phyloP scores from a whole-genome alignment of 2,329 filamentous ascomycete genomes.

The Huntiella bhutanensis region DNA sequence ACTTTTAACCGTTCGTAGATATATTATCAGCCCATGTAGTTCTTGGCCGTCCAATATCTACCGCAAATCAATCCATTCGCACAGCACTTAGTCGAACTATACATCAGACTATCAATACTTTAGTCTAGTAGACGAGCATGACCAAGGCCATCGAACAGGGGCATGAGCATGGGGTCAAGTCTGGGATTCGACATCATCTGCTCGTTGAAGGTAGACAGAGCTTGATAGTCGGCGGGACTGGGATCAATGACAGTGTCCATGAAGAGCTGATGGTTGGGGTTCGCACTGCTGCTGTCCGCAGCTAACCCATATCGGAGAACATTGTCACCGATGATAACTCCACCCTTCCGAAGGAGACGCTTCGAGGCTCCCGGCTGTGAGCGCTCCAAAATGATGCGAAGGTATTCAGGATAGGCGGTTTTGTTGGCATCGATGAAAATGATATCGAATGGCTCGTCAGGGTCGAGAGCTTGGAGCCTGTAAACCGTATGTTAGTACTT shows the following conservation, averaged over 20 bases:
- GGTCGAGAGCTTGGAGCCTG: constrained; percentile 19
- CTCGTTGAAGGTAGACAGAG: constrained; percentile 14
- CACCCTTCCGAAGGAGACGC: constrained; percentile 28
- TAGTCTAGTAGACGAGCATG: constrained; percentile 21
- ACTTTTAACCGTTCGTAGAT: too few species aligned
- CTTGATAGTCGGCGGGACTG: constrained; percentile 11
- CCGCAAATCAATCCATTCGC: too few species aligned
- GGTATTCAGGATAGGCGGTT: constrained; percentile 29
- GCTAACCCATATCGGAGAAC: constrained; percentile 30
- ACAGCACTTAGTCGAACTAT: too few species aligned
- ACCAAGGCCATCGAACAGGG: constrained; percentile 25
- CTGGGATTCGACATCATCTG: constrained; percentile 16
- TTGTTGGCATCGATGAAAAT: constrained; percentile 37
- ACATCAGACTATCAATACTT: background rate
- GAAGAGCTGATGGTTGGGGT: constrained; percentile 16
- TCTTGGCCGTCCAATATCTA: too few species aligned
- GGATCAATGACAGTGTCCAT: constrained; percentile 6
- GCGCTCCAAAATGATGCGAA: constrained; percentile 25
- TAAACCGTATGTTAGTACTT: background rate
- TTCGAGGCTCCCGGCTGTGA: constrained; percentile 21
- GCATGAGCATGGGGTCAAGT: constrained; percentile 23
- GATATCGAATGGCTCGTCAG: constrained; percentile 29
- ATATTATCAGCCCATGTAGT: too few species aligned
- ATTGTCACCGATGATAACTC: constrained; percentile 36
- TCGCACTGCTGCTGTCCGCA: constrained; percentile 22